Base-by-base conservation (phyloP, 1,139 yeast species). In the Taiozyma sp. region DNA sequence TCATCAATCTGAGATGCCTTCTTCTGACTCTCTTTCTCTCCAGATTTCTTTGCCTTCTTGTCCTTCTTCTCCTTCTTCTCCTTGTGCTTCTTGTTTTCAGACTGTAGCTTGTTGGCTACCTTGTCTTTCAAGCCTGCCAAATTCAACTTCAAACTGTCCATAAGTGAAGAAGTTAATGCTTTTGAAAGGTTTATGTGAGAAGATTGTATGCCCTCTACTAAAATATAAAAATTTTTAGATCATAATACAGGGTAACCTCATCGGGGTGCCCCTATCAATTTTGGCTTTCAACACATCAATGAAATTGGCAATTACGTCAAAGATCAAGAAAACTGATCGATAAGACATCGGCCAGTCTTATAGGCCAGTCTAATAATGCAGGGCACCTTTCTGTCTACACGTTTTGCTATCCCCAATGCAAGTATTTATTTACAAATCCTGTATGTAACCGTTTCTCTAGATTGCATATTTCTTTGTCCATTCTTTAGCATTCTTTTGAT, bases 381-480 rank as follows among this genome's bases (percentile, higher is more conserved):
- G 6, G 6, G 2, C 26, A 1, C 26, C 26, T 24, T 24, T 24
- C 7, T 30, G 13, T 32, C 35, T 32, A 32, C 35, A 32, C 4
- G 26, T n/a, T 32, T 4, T 32, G 1, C 6, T 30, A 19, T 14
- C 37, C 46, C 46, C 28, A 39, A 45, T 45, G 47, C 47, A 45
- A 45, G 32, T 53, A 47, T 55, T 44, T 55, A 55, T 55, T 55
- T 44, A 48, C 51, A 48, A 51, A 47, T 40, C 49, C 50, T 29
- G 44, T 34, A 47, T 43, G 26, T 47, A 16, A 37, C 34, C 26
- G 16, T 24, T 47, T 19, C 22, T 37, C 41, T 68, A 93, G 67
- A 91, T 95, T 61, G 99, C 99, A 71, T 88, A 93, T 75, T 93
- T 93, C 77, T 93, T 87, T 48, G 99, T 93, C 98, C 99, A 93